Base-by-base conservation (phyloP, 176 grass and related monocot species). In the Eleusine indica region DNA sequence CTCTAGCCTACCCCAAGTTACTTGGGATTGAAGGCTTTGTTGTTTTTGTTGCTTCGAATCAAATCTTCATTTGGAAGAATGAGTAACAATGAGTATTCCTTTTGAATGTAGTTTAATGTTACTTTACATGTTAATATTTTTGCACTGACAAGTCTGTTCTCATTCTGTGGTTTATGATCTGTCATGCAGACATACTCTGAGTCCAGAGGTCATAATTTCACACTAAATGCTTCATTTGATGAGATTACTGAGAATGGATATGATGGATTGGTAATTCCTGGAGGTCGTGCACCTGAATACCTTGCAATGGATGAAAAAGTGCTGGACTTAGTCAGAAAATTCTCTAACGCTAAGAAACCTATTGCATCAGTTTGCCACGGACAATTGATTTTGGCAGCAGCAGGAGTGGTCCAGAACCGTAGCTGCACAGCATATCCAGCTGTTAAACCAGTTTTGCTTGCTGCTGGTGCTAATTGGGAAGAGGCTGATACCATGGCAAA, bases 321-420 rank as follows among this genome's bases (percentile, higher is more conserved):
- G 22, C 67, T 93, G 9, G 71, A 69, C 57, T 56, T 98, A 17
- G 91, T 98, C 19, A 76, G 66, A 35, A 87, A 90, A 1, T 95
- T 98, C 76, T 87, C 82, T 18, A 76, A 84, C 7, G 37, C 70
- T 43, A 89, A 90, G 56, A 98, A 95, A 44, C 74, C 96, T 14
- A 91, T 98, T 16, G 87, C 93, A 58, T 93, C 96, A 73, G 69
- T 94, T 91, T 98, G 96, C 78, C 91, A 98, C 79, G 96, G 91
- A 39, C 93, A 98, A 73, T 67, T 98, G 86, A 94, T 95, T 82
- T 89, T 98, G 69, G 93, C 93, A 48, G 91, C 96, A 56, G 91
- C 93, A 72, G 80, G 80, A 80, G 80, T 95, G 19, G 74, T 95
- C 51, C 84, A 47, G 71, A 81, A 90, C 30, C 88, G 89, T 41